phyloP scores from a whole-genome alignment of 1,284 basidiomycete species.

The Puccinia triticina region DNA sequence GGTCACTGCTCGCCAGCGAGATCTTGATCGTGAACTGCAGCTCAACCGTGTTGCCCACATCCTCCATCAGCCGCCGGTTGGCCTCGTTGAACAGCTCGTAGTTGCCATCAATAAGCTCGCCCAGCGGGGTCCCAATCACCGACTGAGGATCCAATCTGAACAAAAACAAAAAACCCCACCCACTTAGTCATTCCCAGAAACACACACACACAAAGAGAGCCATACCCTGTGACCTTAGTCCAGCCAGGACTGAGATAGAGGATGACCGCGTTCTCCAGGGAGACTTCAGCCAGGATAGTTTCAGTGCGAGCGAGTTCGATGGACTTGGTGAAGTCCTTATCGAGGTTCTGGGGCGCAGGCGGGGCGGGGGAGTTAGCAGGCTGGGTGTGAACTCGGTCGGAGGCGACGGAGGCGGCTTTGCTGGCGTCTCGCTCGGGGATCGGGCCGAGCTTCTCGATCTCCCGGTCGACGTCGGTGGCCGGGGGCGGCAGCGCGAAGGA shows the following conservation, averaged over 20 bases:
- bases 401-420: constrained; percentile 45
- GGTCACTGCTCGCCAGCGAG: constrained; percentile 57
- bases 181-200: constrained; percentile 2
- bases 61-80: constrained; percentile 78
- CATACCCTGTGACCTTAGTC: constrained; percentile 84
- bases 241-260: constrained; percentile 96
- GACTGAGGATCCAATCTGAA: constrained; percentile 79
- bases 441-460: not conserved
- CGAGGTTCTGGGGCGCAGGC: constrained; percentile 62
- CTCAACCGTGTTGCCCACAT: constrained; percentile 93
- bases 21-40: constrained; percentile 69
- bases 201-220: constrained; percentile 17
- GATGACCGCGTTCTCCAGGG: constrained; percentile 79
- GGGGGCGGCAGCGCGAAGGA: constrained; percentile 29
- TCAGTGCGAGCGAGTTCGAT: constrained; percentile 90
- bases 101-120: constrained; percentile 80
- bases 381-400: constrained; percentile 14
- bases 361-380: not conserved
- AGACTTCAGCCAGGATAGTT: constrained; percentile 93
- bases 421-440: constrained; percentile 2
- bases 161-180: constrained; percentile 33
- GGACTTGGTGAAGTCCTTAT: constrained; percentile 78
- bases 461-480: not conserved
- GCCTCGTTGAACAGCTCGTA: constrained; percentile 84
- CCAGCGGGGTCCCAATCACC: constrained; percentile 77